phyloP scores from a whole-genome alignment of 2,329 filamentous ascomycete species.

The Penicillium vulpinum region DNA sequence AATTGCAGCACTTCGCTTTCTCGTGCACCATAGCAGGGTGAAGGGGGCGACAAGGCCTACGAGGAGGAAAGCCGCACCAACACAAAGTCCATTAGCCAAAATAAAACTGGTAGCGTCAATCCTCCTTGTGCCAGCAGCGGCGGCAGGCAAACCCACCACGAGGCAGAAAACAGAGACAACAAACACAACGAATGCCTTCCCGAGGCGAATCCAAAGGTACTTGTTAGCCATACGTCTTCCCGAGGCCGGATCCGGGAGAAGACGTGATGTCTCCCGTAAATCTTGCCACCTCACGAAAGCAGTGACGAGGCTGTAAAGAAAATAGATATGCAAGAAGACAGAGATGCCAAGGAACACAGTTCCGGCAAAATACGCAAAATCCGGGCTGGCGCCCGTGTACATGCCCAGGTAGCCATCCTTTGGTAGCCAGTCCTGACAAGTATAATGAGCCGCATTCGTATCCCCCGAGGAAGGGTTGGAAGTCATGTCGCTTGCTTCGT shows the following conservation, averaged over 20 bases:
- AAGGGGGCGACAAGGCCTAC: background rate
- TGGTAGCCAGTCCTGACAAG: background rate
- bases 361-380: background rate
- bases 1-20: background rate
- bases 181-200: background rate
- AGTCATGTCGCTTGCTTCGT: background rate
- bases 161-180: background rate
- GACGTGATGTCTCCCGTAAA: background rate
- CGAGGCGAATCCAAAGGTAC: background rate
- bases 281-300: background rate
- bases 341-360: background rate
- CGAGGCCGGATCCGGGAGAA: background rate
- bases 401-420: background rate
- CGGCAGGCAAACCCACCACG: background rate
- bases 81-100: background rate
- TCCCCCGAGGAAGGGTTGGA: background rate
- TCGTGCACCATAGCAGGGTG: background rate
- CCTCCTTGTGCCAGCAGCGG: background rate
- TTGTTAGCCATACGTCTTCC: background rate
- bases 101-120: background rate
- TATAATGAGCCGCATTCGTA: rapidly evolving
- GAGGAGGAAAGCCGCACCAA: background rate
- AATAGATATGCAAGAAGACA: background rate
- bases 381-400: background rate
- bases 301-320: rapidly evolving